phyloP scores from a whole-genome alignment of 2,329 filamentous ascomycete genomes.

The Thelonectria blattea region DNA sequence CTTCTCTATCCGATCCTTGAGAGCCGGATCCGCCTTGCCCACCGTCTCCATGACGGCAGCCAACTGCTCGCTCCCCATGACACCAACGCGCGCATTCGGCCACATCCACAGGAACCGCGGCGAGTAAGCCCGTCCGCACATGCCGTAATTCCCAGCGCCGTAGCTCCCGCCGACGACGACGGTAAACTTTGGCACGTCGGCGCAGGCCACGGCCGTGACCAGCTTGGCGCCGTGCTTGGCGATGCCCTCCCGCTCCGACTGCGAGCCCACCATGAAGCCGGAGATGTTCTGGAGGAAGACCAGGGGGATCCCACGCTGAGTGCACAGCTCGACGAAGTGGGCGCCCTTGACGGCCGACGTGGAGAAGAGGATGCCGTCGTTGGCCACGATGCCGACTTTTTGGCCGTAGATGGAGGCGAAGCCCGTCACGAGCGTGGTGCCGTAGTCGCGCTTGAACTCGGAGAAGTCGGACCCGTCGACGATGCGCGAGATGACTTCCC shows the following conservation, averaged over 20 bases:
- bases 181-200: conserved; percentile 94
- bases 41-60: conserved; percentile 94
- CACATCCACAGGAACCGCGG: conserved; percentile 94
- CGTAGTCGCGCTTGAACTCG: conserved; percentile 94
- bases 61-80: conserved; percentile 96
- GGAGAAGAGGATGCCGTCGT: conserved; percentile 94
- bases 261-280: conserved; percentile 96
- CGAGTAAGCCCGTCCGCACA: conserved; percentile 95
- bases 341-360: conserved; percentile 90
- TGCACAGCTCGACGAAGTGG: conserved; percentile 95
- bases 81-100: conserved; percentile 94
- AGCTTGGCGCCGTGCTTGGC: conserved; percentile 98
- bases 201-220: conserved; percentile 92
- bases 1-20: conserved; percentile 83
- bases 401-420: conserved; percentile 91
- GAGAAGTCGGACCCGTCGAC: conserved; percentile 90
- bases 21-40: conserved; percentile 77
- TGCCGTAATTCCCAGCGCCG: conserved; percentile 96
- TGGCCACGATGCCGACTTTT: conserved; percentile 90
- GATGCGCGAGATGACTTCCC: conserved; percentile 90
- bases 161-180: conserved; percentile 94
- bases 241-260: conserved; percentile 92
- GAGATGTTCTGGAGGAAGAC: conserved; percentile 96
- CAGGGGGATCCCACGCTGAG: conserved; percentile 86
- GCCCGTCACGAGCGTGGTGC: conserved; percentile 86